Base-by-base conservation (phyloP, 2,329 filamentous ascomycete genomes). In the Penicillium verrucosum region DNA sequence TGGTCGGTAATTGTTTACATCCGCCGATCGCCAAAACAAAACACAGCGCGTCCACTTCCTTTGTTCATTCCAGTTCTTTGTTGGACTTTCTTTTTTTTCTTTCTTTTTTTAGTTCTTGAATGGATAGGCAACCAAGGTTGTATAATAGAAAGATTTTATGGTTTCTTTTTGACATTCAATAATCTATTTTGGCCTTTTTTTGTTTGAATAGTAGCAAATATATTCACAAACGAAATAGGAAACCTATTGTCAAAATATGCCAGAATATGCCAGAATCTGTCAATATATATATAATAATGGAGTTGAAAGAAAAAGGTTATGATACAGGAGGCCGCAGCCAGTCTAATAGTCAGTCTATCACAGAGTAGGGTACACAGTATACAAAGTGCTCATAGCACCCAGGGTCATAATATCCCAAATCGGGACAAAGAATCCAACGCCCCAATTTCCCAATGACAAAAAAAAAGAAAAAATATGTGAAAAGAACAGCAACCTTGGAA, bases 1-100 rank as follows among this genome's bases (percentile, higher is more conserved):
- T 48, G 58, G 34, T 27, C 37, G 50, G 54, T 57, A 57, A 55
- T 67, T 72, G 70, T 72, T 72, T 72, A 71, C 70, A 64, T 68
- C 57, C 61, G 62, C 58, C 47, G 63, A 65, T 65, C 64, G 59
- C 62, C 63, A 64, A 65, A 69, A 70, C 63, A 64, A 65, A 65
- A 51, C 65, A 65, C 63, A 66, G 61, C 64, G 64, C 63, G 64
- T 63, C 11, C 36, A 42, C 32, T 51, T 21, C 49, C 54, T 58
- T 62, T 54, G 54, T 55, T 43, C 32, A 25, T 27, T 61, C 43
- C 11, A 5, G 6, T 38, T 56, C 37, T 41, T 25, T 44, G 29
- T 27, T 21, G n/a, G 12, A 3, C 9, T 12, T 47, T 18, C n/a
- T n/a, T 18, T 18, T 36, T 45, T 49, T 14, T 7, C 11, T 18